Conservation (phyloP, 225 moss, liverwort and hornwort genomes). For the Marchantia polymorpha region DNA sequence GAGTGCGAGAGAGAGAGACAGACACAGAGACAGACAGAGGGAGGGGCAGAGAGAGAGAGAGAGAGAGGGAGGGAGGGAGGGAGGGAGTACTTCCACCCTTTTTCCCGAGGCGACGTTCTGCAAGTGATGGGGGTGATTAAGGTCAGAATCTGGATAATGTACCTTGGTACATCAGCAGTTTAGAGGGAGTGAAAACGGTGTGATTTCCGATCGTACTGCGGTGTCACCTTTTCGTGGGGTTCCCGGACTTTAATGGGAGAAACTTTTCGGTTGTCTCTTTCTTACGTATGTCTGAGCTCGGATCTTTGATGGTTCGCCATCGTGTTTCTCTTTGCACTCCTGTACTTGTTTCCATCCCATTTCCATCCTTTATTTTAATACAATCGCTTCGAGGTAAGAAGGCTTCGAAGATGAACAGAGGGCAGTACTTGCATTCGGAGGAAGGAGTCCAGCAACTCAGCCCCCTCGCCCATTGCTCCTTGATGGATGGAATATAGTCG, state of each 20-base stretch:
- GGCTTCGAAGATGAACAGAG: background rate
- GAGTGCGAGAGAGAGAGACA: too few species aligned
- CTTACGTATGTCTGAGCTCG: background rate
- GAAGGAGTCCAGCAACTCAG: background rate
- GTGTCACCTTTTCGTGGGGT: background rate
- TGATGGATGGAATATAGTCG: too few species aligned
- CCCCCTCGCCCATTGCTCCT: too few species aligned
- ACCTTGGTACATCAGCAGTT: conserved; percentile 4
- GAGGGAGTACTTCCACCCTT: background rate
- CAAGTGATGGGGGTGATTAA: background rate
- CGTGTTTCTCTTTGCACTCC: too few species aligned
- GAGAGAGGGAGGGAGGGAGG: too few species aligned
- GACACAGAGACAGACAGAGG: too few species aligned
- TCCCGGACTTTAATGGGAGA: background rate
- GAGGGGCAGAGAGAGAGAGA: too few species aligned
- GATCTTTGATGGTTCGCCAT: too few species aligned
- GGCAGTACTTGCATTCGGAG: background rate
- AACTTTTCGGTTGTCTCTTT: background rate
- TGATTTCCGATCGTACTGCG: background rate
- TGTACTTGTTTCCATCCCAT: too few species aligned
- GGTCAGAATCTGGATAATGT: conserved; percentile 4
- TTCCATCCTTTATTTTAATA: too few species aligned
- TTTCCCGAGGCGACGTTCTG: background rate
- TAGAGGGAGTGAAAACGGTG: background rate
- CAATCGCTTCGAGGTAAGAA: background rate